Evolutionary conservation across 2,329 filamentous ascomycete species (phyloP).

Genomic region (Cladophialophora bantiana): DNA sequence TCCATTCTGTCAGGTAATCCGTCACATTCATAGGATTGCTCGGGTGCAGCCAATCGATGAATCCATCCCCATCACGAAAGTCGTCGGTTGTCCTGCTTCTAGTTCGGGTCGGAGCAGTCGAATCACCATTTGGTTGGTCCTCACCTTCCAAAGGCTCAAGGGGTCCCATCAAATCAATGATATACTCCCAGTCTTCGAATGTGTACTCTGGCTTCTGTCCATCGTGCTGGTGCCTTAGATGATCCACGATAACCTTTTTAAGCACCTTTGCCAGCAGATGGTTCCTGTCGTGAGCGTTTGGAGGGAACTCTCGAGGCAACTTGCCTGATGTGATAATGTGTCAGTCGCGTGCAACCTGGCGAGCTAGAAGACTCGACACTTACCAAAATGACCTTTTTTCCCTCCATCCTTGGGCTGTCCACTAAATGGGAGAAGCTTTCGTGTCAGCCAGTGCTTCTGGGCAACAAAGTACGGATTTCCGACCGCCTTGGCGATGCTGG

Average conservation of each 20-base stretch:
- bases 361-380: background rate
- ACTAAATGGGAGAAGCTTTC: background rate
- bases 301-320: background rate
- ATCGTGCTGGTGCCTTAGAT: background rate
- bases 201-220: background rate
- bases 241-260: background rate
- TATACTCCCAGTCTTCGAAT: background rate
- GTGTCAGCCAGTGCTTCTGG: background rate
- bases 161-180: background rate
- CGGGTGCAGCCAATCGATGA: background rate
- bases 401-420: background rate
- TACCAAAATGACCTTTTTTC: background rate
- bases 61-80: conserved; percentile 2
- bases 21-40: background rate
- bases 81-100: background rate
- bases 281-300: background rate
- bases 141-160: background rate
- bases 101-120: background rate
- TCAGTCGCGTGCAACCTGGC: background rate
- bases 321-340: background rate
- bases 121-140: background rate
- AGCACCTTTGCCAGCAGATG: background rate
- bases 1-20: background rate
- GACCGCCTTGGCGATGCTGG: conserved; percentile 48
- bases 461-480: background rate